Evolutionary conservation across 2,329 filamentous ascomycete genomes (phyloP).

Genomic region (Alternaria tenuissima): DNA sequence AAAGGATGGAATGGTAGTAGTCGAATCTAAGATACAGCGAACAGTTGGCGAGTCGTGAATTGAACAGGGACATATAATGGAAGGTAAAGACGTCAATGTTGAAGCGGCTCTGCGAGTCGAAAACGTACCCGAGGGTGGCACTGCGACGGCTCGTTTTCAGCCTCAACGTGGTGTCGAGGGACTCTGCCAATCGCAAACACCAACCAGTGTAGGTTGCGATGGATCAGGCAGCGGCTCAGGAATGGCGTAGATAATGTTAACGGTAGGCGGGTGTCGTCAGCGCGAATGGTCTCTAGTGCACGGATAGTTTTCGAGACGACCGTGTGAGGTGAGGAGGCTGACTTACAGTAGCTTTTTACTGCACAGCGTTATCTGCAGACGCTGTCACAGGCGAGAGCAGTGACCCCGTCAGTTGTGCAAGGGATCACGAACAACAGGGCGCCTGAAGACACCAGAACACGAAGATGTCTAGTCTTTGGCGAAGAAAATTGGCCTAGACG

Average conservation of each 20-base stretch:
- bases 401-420: not conserved
- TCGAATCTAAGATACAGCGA: slow-evolving; percentile 19
- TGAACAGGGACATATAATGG: slow-evolving; percentile 19
- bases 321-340: slow-evolving; percentile 24
- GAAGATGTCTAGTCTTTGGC: too few species aligned
- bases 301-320: slow-evolving; percentile 6
- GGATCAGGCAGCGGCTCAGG: slow-evolving; percentile 11
- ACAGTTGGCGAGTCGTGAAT: slow-evolving; percentile 8
- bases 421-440: slow-evolving; percentile 1
- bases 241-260: slow-evolving; percentile 15
- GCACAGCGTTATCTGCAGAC: slow-evolving; percentile 14
- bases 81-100: slow-evolving; percentile 25
- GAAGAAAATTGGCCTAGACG: too few species aligned
- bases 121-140: slow-evolving; percentile 48
- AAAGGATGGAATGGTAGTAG: slow-evolving; percentile 20
- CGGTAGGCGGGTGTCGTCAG: slow-evolving; percentile 14
- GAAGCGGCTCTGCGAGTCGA: slow-evolving; percentile 47
- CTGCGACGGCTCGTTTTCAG: slow-evolving; percentile 48
- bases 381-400: slow-evolving; percentile 12
- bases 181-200: slow-evolving; percentile 41
- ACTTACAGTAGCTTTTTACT: slow-evolving; percentile 24
- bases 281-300: slow-evolving; percentile 9
- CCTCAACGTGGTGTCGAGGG: slow-evolving; percentile 48
- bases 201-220: slow-evolving; percentile 22
- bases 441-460: too few species aligned